Evolutionary conservation across 2,329 filamentous ascomycete genomes (phyloP), one percentile per base, ranked within the genome.

Genomic region (Colletotrichum sp.): DNA sequence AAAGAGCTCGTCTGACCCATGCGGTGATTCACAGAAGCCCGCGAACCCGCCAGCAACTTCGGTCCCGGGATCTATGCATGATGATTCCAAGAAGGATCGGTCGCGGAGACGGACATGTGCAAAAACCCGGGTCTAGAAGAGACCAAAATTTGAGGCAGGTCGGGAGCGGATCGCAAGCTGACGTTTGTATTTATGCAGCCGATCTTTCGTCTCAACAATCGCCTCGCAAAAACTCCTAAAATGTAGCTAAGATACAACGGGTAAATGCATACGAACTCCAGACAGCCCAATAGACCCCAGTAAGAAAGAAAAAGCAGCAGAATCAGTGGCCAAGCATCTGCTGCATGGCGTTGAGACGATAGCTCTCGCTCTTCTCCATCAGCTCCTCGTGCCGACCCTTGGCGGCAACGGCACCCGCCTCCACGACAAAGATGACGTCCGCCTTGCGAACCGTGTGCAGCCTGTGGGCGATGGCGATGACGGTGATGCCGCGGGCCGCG

Each of bases 321-420:
- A n/a, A 28, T 63, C 36, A 81, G 13, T 77, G 77, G 62, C 78
- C 79, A 32, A 88, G 79, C 85, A 87, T 89, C 81, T 91, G 89
- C 77, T 89, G 88, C 78, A 88, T 80, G 28, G 88, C 88, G 81
- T 90, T 90, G 10, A 87, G 84, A 26, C 89, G 84, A 79, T 92
- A 91, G 30, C 85, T 87, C 77, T 90, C 89, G 68, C 89, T 89
- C 73, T 85, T 80, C 84, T 87, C 86, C 76, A 91, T 84, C 69
- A 92, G 81, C 79, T 92, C 90, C 72, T 89, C 86, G 79, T 92
- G 90, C 28, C 85, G 86, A 4, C 90, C 90, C 71, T 83, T 83
- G 75, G 91, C 90, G 15, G 90, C 87, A 60, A 90, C 85, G 69
- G 82, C 85, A 2, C 90, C 90, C 10, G 86, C 88, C 77, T 91